Evolutionary conservation across 2,329 filamentous ascomycete species (phyloP).

Genomic region (Laburnicola sp.): DNA sequence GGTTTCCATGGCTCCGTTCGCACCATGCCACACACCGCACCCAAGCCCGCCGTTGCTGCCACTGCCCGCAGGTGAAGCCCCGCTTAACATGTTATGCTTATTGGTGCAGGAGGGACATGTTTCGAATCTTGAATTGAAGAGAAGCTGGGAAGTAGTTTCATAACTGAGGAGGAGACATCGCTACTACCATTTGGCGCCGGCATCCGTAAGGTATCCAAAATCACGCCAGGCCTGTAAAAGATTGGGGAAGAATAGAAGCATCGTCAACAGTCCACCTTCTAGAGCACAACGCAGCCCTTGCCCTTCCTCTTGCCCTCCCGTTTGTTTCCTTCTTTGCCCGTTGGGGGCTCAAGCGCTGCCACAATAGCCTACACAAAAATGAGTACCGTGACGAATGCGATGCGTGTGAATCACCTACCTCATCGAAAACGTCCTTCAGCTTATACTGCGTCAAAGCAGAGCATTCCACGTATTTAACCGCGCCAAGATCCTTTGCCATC

Average conservation of each 20-base stretch:
- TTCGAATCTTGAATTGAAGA: conserved; percentile 15
- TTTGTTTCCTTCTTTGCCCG: conserved; percentile 60
- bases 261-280: conserved; percentile 15
- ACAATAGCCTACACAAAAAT: conserved; percentile 76
- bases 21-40: too few species aligned
- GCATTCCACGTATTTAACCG: conserved; percentile 98
- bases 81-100: neutral
- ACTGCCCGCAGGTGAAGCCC: too few species aligned
- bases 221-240: conserved; percentile 39
- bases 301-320: conserved; percentile 37
- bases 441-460: conserved; percentile 98
- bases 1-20: too few species aligned
- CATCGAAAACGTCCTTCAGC: conserved; percentile 98
- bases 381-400: neutral
- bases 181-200: conserved; percentile 46
- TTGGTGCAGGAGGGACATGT: conserved; percentile 2
- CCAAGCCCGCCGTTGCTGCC: too few species aligned
- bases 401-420: conserved; percentile 62
- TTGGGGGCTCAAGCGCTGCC: conserved; percentile 85
- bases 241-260: conserved; percentile 34
- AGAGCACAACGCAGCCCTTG: conserved; percentile 44
- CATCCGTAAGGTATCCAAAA: conserved; percentile 45
- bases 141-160: conserved; percentile 27
- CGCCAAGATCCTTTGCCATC: conserved; percentile 96
- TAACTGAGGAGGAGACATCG: conserved; percentile 38